Evolutionary conservation across 768 basidiomycete species (phyloP).

Genomic region (Xerocomus potaroensis): DNA sequence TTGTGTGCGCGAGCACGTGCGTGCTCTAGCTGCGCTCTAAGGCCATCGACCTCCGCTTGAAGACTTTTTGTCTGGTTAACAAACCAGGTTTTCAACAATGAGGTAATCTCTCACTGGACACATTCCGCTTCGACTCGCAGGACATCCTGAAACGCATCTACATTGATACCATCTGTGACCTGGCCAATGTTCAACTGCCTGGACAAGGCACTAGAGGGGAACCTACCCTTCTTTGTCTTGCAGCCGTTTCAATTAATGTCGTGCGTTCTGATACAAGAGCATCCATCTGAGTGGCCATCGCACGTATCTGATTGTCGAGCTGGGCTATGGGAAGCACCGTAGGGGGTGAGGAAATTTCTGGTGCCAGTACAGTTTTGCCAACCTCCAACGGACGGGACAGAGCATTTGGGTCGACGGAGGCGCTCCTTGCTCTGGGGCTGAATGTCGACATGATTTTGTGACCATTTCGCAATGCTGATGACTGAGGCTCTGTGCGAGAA

Average conservation of each 20-base stretch:
- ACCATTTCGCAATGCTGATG: not conserved
- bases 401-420: constrained; percentile 17
- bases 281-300: constrained; percentile 34
- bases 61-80: constrained; percentile 22
- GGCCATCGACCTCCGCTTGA: constrained; percentile 23
- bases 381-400: constrained; percentile 4
- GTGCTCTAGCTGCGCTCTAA: constrained; percentile 30
- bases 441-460: not conserved
- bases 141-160: constrained; percentile 22
- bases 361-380: not conserved
- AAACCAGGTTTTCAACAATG: not conserved
- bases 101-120: constrained; percentile 24
- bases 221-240: constrained; percentile 23
- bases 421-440: constrained; percentile 18
- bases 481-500: not conserved
- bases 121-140: constrained; percentile 34
- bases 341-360: constrained; percentile 2
- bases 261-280: constrained; percentile 37
- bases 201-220: not conserved
- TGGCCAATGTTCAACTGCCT: not conserved
- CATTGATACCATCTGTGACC: constrained; percentile 14
- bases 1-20: constrained; percentile 18
- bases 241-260: constrained; percentile 22
- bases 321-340: constrained; percentile 21
- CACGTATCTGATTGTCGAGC: constrained; percentile 36